phyloP scores from a whole-genome alignment of 495 filamentous ascomycete genomes.

The Lineolata rhizophorae region DNA sequence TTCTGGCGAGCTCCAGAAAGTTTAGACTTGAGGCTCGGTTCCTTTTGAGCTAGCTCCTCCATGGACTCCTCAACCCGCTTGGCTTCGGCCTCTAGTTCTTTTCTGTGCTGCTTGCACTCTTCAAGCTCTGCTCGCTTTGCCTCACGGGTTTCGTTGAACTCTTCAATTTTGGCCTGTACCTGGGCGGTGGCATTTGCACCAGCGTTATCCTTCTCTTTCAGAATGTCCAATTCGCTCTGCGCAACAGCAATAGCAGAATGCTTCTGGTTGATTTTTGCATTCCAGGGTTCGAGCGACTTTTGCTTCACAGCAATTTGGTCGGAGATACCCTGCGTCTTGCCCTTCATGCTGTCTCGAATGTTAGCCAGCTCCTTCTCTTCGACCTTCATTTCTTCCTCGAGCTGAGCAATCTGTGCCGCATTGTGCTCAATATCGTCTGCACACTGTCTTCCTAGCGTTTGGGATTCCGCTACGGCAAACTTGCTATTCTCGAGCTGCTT shows the following conservation, averaged over 20 bases:
- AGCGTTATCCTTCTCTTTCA: slow-evolving; percentile 70
- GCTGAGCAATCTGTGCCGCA: slow-evolving; percentile 38
- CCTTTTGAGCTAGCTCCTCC: slow-evolving; percentile 44
- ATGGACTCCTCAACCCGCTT: slow-evolving; percentile 47
- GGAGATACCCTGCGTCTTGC: slow-evolving; percentile 84
- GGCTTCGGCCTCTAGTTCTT: slow-evolving; percentile 50
- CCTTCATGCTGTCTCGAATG: slow-evolving; percentile 70
- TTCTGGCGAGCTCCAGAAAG: slow-evolving; percentile 78
- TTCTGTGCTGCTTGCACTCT: slow-evolving; percentile 49
- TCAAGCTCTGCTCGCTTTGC: slow-evolving; percentile 55
- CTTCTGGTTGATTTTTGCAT: slow-evolving; percentile 87
- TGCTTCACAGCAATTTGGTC: slow-evolving; percentile 84
- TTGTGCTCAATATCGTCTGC: slow-evolving; percentile 56
- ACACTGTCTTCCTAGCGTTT: slow-evolving; percentile 55
- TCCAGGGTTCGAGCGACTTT: slow-evolving; percentile 89
- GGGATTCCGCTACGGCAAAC: slow-evolving; percentile 48
- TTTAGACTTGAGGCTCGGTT: slow-evolving; percentile 57
- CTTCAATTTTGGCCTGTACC: slow-evolving; percentile 52
- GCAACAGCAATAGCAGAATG: slow-evolving; percentile 83
- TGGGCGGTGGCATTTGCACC: slow-evolving; percentile 67
- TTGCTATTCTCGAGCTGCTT: slow-evolving; percentile 57
- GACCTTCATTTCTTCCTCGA: slow-evolving; percentile 49
- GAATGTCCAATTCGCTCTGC: slow-evolving; percentile 78
- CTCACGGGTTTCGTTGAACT: slow-evolving; percentile 44
- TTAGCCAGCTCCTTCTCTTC: slow-evolving; percentile 64